A percentile compares a stretch with the other conserved stretches of the same genome.
Evolutionary conservation across 805 yeast genomes (phyloP).

Genomic region (Starmerella kuoi): DNA sequence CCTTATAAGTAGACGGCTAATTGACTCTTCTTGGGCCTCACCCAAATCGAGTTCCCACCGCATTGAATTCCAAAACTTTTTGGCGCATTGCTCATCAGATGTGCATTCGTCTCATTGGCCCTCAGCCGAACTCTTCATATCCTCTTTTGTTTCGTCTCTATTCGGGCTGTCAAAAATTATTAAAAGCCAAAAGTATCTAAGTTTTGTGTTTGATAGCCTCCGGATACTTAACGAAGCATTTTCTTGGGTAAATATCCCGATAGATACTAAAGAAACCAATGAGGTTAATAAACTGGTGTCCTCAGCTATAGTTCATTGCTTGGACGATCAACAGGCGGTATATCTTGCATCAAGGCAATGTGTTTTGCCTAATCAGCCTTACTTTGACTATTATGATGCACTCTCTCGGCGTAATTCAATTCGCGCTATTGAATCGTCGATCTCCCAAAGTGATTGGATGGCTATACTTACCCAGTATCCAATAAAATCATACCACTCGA

Average conservation of each 20-base stretch:
- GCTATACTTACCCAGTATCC: not conserved
- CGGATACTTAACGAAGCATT: constrained; percentile 1
- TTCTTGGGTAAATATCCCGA: too few relatives aligned
- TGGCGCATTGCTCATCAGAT: not conserved
- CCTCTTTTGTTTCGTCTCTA: constrained; percentile 7
- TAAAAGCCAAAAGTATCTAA: constrained; percentile 7
- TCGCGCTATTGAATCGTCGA: not conserved
- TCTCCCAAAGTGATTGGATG: not conserved
- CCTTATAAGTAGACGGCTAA: constrained; percentile 12
- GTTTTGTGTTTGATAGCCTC: constrained; percentile 8
- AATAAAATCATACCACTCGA: not conserved
- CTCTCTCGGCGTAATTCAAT: not conserved
- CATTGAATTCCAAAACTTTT: not conserved
- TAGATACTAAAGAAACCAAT: too few relatives aligned
- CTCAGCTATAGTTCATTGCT: not conserved
- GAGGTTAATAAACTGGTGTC: not conserved
- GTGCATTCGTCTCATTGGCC: constrained; percentile 10
- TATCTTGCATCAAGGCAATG: constrained; percentile 14
- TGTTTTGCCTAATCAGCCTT: constrained; percentile 7
- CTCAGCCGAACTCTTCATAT: constrained; percentile 13
- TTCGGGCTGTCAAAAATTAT: constrained; percentile 3
- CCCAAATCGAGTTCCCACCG: not conserved
- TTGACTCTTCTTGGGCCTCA: constrained; percentile 5
- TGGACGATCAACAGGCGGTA: constrained; percentile 2
- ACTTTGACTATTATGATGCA: constrained; percentile 5